These are phyloP conservation scores for Cladosporium sp. DNA, from an alignment of 2,329 filamentous ascomycete genomes.

Conservation along the genomic window DNA sequence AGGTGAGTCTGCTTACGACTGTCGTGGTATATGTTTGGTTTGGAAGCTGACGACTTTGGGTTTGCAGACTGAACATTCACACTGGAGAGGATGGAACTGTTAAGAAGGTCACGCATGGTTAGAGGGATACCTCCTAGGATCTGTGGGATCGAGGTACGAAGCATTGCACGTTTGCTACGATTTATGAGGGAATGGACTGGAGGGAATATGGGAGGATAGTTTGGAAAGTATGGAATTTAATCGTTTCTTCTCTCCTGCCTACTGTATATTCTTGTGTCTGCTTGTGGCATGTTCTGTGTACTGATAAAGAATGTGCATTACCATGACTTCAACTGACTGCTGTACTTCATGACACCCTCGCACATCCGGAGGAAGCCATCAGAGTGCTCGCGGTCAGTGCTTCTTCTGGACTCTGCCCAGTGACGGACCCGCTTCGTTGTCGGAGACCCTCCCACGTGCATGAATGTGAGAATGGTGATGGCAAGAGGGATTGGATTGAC, in stretches of 20 bases:
- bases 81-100: conserved; percentile 46
- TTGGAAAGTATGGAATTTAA: too few relatives aligned
- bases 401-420: not conserved
- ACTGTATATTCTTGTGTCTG: too few relatives aligned
- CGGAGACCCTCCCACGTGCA: not conserved
- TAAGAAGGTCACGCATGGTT: conserved; percentile 45
- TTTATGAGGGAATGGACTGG: too few relatives aligned
- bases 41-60: not conserved
- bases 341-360: too few relatives aligned
- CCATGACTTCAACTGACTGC: too few relatives aligned
- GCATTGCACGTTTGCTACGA: too few relatives aligned
- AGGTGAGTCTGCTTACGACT: conserved; percentile 26
- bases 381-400: not conserved
- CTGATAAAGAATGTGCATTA: too few relatives aligned
- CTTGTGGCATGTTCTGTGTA: too few relatives aligned
- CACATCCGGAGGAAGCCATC: not conserved
- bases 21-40: not conserved
- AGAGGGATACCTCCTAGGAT: too few relatives aligned
- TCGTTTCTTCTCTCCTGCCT: too few relatives aligned
- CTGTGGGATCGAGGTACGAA: too few relatives aligned
- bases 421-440: not conserved
- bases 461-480: not conserved
- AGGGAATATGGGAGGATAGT: too few relatives aligned
- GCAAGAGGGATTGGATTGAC: not conserved
- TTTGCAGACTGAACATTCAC: conserved; percentile 42